Evolutionary conservation across 2,329 filamentous ascomycete genomes (phyloP).

Genomic region (Penicillium verrucosum): DNA sequence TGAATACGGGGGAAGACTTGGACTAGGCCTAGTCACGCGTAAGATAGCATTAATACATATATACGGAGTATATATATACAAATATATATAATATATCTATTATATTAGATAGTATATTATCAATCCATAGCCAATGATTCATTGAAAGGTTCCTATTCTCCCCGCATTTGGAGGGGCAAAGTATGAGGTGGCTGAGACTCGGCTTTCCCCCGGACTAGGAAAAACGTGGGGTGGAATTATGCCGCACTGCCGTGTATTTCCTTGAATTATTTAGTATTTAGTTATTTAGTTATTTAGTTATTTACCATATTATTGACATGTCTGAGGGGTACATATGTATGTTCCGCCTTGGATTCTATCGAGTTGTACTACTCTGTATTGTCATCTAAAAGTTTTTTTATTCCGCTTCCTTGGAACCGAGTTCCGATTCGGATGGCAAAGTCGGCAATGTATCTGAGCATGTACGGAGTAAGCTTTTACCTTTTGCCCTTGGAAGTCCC

Average conservation of each 20-base stretch:
- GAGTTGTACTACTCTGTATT: neutral
- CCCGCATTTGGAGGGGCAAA: neutral
- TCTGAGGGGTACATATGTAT: neutral
- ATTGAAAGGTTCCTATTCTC: neutral
- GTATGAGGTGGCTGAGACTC: neutral
- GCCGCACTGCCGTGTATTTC: neutral
- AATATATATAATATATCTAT: too few relatives aligned
- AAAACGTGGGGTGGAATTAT: constrained; percentile 5
- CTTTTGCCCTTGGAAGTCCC: too few relatives aligned
- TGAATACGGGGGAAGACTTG: too few relatives aligned
- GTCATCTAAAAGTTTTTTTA: neutral
- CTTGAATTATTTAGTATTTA: too few relatives aligned
- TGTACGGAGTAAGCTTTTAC: neutral
- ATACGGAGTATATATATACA: too few relatives aligned
- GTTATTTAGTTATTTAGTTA: too few relatives aligned
- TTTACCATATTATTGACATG: neutral
- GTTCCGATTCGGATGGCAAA: neutral
- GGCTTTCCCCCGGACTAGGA: neutral
- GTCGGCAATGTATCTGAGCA: neutral
- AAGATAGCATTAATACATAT: neutral
- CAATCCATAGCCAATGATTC: too few relatives aligned
- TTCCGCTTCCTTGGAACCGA: neutral
- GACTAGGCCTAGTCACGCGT: neutral
- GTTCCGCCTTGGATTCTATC: neutral
- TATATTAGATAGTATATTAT: too few relatives aligned